A percentile compares a stretch with the other conserved stretches of the same genome.
Conservation (phyloP, 352 stramenopile species). For the Salisapilia sapeloensis region DNA sequence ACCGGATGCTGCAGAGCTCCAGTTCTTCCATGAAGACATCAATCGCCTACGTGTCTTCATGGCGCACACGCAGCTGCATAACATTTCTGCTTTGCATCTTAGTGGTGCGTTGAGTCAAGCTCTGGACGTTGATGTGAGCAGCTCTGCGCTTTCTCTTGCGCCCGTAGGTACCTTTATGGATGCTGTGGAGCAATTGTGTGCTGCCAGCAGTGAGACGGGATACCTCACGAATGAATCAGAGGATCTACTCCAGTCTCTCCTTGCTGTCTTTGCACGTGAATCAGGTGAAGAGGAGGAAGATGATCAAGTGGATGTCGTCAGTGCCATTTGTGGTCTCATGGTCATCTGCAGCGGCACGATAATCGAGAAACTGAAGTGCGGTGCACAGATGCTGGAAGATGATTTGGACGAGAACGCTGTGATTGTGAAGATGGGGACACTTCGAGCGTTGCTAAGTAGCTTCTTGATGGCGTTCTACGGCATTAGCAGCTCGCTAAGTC, state of each 20-base stretch:
- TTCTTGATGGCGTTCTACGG: constrained; percentile 76
- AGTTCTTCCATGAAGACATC: constrained; percentile 75
- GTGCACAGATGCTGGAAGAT: constrained; percentile 15
- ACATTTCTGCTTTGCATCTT: constrained; percentile 17
- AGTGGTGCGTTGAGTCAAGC: constrained; percentile 15
- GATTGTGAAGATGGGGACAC: constrained; percentile 29
- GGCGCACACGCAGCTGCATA: constrained; percentile 42
- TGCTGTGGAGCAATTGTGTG: constrained; percentile 29
- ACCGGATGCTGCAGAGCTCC: constrained; percentile 43
- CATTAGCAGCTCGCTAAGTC: constrained; percentile 60
- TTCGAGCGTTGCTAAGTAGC: constrained; percentile 46
- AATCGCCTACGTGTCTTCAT: constrained; percentile 41
- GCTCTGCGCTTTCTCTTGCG: constrained; percentile 11
- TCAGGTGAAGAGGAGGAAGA: constrained; percentile 20
- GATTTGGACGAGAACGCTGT: constrained; percentile 11
- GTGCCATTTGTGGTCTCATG: constrained; percentile 42
- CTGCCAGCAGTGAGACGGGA: constrained; percentile 5
- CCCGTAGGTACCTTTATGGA: constrained; percentile 14
- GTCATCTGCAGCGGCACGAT: constrained; percentile 48
- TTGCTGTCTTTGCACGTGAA: constrained; percentile 47
- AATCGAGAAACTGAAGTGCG: constrained; percentile 33
- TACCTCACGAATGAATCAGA: constrained; percentile 37
- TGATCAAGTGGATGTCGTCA: constrained; percentile 29
- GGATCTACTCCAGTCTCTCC: constrained; percentile 39
- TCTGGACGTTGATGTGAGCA: constrained; percentile 4